Evolutionary conservation across 2,329 filamentous ascomycete genomes (phyloP).

Genomic region (Phoma sp.): DNA sequence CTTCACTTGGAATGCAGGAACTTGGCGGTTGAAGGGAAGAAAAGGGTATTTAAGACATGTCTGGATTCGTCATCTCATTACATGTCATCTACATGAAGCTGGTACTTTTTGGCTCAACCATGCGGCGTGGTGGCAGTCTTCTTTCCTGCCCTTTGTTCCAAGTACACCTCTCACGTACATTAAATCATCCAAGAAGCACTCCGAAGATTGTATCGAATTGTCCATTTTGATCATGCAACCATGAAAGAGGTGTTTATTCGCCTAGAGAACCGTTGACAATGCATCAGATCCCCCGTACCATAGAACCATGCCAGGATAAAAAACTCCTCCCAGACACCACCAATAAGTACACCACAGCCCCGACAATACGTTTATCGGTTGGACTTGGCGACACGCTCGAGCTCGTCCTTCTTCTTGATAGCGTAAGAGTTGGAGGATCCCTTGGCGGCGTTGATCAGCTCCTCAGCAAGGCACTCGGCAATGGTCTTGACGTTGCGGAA

Average conservation of each 20-base stretch:
- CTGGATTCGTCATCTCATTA: slow-evolving; percentile 19
- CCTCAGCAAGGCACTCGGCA: slow-evolving; percentile 98
- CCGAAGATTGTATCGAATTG: slow-evolving; percentile 40
- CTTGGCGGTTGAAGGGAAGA: background rate
- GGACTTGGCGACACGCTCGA: slow-evolving; percentile 99
- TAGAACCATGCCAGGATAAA: slow-evolving; percentile 42
- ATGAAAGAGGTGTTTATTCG: slow-evolving; percentile 50
- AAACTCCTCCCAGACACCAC: slow-evolving; percentile 47
- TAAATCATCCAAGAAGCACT: slow-evolving; percentile 11
- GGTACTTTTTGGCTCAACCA: slow-evolving; percentile 8
- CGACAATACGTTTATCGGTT: slow-evolving; percentile 86
- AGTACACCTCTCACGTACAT: slow-evolving; percentile 20
- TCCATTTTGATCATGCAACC: slow-evolving; percentile 51
- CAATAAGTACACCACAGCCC: slow-evolving; percentile 34
- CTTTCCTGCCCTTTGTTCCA: slow-evolving; percentile 4
- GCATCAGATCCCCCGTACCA: slow-evolving; percentile 44
- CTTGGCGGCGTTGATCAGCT: slow-evolving; percentile 99
- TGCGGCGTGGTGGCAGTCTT: slow-evolving; percentile 5
- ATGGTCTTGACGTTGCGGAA: slow-evolving; percentile 99
- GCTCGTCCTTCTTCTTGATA: slow-evolving; percentile 99
- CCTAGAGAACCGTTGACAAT: slow-evolving; percentile 47
- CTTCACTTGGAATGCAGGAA: too few species aligned
- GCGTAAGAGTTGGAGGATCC: slow-evolving; percentile 99
- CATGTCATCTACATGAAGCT: slow-evolving; percentile 15
- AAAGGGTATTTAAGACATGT: slow-evolving; percentile 7